These are phyloP conservation scores for Haplosporangium sp. DNA, from an alignment of 371 early-diverging fungal species.

Conservation along the genomic window DNA sequence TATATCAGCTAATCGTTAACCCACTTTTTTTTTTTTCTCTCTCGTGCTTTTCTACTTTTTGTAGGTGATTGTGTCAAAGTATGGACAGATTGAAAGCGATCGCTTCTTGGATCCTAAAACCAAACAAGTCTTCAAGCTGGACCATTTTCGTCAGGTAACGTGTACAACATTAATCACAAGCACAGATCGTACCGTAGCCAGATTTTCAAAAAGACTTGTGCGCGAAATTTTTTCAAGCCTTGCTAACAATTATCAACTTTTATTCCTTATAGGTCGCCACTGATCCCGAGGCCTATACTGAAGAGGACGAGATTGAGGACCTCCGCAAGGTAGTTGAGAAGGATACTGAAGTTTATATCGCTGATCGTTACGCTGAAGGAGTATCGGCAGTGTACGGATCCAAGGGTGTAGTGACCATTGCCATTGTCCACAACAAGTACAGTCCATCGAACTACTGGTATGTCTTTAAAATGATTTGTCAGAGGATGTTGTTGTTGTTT, in stretches of 20 bases:
- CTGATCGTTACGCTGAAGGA: slow-evolving; percentile 86
- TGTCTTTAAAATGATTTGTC: not conserved
- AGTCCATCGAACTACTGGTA: slow-evolving; percentile 93
- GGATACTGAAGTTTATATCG: slow-evolving; percentile 70
- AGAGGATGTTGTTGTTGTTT: not conserved
- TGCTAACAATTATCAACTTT: not conserved
- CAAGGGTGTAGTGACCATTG: slow-evolving; percentile 66
- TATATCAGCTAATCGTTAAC: too few relatives aligned
- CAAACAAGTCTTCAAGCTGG: slow-evolving; percentile 74
- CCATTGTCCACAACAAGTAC: slow-evolving; percentile 90
- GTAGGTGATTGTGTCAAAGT: slow-evolving; percentile 82
- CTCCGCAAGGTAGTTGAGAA: slow-evolving; percentile 72
- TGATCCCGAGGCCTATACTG: slow-evolving; percentile 67
- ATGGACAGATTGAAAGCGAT: slow-evolving; percentile 70
- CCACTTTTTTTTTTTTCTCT: slow-evolving; percentile 1
- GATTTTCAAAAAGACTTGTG: too few relatives aligned
- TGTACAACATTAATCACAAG: not conserved
- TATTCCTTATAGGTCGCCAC: slow-evolving; percentile 60
- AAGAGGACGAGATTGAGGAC: slow-evolving; percentile 61
- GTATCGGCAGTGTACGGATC: slow-evolving; percentile 71
- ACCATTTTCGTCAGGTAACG: slow-evolving; percentile 76
- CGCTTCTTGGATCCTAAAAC: slow-evolving; percentile 82
- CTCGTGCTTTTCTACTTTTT: too few relatives aligned
- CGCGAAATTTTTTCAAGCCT: not conserved
- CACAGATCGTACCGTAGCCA: not conserved